These are phyloP conservation scores for Venturia nashicola DNA, from an alignment of 2,329 filamentous ascomycete genomes.

Conservation along the genomic window DNA sequence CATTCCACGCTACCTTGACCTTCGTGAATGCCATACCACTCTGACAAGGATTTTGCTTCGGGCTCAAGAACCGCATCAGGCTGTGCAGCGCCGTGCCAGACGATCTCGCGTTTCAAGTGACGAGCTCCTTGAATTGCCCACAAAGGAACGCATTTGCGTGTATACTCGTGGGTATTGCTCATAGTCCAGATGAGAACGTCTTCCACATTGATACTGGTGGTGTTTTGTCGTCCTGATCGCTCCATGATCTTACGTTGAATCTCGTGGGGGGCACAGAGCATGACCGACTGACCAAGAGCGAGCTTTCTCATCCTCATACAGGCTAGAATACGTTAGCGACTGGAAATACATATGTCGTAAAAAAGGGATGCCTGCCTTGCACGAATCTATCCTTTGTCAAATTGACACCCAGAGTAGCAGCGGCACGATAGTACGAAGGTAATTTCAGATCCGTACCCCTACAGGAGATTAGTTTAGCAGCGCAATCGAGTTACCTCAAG, in stretches of 20 bases:
- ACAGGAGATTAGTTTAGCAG: too few relatives aligned
- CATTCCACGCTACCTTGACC: not conserved
- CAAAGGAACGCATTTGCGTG: not conserved
- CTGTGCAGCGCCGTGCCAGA: not conserved
- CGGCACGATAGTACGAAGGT: constrained; percentile 46
- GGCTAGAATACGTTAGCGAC: constrained; percentile 37
- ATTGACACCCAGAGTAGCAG: constrained; percentile 52
- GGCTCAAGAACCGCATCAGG: not conserved
- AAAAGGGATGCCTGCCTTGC: too few relatives aligned
- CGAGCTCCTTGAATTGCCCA: not conserved
- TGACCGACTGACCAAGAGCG: constrained; percentile 52
- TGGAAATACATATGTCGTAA: too few relatives aligned
- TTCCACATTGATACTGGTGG: constrained; percentile 17
- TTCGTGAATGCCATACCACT: not conserved
- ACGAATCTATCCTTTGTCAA: constrained; percentile 57
- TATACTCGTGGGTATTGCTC: not conserved
- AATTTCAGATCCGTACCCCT: constrained; percentile 53
- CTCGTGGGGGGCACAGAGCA: constrained; percentile 48
- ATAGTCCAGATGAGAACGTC: not conserved
- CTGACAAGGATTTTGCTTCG: not conserved
- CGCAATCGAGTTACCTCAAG: too few relatives aligned
- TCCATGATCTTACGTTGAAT: constrained; percentile 28
- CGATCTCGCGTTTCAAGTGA: not conserved
- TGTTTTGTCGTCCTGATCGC: not conserved
- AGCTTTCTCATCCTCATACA: constrained; percentile 61